A percentile compares a stretch with the other conserved stretches of the same genome.
phyloP scores from a whole-genome alignment of 768 basidiomycete species.

The Mycena haematopus region DNA sequence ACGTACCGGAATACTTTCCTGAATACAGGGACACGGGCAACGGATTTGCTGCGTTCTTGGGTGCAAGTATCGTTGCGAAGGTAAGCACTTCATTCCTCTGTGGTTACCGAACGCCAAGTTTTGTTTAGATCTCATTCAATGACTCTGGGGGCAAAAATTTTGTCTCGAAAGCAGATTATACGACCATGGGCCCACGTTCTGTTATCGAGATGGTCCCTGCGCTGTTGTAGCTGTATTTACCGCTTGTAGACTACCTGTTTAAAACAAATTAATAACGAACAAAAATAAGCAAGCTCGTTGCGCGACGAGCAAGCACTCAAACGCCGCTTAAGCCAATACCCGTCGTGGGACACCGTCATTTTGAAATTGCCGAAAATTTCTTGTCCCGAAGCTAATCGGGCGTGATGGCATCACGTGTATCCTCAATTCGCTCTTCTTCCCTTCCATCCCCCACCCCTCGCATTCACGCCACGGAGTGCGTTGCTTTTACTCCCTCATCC shows the following conservation, averaged over 20 bases:
- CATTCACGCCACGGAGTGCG: neutral
- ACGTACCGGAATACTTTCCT: slow-evolving; percentile 88
- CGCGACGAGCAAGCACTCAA: too few species aligned
- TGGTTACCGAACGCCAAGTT: slow-evolving; percentile 7
- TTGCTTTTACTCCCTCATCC: neutral
- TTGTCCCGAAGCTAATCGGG: neutral
- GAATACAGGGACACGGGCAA: slow-evolving; percentile 90
- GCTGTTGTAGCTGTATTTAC: slow-evolving; percentile 53
- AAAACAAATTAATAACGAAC: neutral
- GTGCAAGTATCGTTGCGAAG: slow-evolving; percentile 86
- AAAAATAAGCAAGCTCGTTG: neutral
- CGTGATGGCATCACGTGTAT: neutral
- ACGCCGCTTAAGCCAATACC: neutral
- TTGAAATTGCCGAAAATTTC: neutral
- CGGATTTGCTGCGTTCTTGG: slow-evolving; percentile 80
- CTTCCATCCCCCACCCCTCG: neutral
- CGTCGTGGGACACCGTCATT: too few species aligned
- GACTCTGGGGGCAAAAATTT: slow-evolving; percentile 71
- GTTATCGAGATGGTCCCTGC: slow-evolving; percentile 82
- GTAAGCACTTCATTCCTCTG: slow-evolving; percentile 42
- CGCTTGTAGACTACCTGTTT: neutral
- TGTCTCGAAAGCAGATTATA: slow-evolving; percentile 82
- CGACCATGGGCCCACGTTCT: slow-evolving; percentile 71
- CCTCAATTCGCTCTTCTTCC: neutral
- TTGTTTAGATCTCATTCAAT: slow-evolving; percentile 71